These are phyloP conservation scores for Lycium barbarum DNA, from an alignment of 257 asterid species.

Conservation along the genomic window DNA sequence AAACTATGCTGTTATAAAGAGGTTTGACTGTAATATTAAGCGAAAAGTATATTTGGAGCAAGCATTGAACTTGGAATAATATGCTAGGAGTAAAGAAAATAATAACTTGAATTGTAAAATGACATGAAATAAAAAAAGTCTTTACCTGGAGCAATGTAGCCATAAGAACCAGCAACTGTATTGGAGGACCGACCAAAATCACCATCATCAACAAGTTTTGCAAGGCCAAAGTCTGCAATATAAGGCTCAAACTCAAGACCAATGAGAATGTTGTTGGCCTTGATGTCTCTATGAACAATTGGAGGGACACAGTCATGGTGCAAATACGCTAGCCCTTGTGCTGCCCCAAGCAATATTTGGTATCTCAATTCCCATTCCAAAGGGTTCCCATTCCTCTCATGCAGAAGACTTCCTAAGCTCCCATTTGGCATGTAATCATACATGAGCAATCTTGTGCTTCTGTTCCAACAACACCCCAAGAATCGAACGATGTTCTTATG, in stretches of 20 bases:
- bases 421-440: constrained; percentile 62
- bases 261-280: constrained; percentile 59
- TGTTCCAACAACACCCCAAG: constrained; percentile 57
- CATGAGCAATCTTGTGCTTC: constrained; percentile 51
- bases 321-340: constrained; percentile 51
- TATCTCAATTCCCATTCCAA: constrained; percentile 55
- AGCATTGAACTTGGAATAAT: not conserved
- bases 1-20: too few species aligned
- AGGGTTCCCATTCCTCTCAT: constrained; percentile 47
- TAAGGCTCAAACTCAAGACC: constrained; percentile 58
- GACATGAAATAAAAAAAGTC: not conserved
- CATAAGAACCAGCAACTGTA: constrained; percentile 57
- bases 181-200: constrained; percentile 54
- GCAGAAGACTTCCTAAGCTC: constrained; percentile 54
- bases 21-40: not conserved
- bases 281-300: constrained; percentile 58
- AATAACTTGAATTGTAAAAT: not conserved
- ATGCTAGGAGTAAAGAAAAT: not conserved
- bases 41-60: not conserved
- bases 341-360: constrained; percentile 52
- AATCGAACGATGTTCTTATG: constrained; percentile 58
- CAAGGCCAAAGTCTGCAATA: constrained; percentile 60
- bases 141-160: constrained; percentile 61
- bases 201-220: constrained; percentile 54
- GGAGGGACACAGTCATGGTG: constrained; percentile 65